phyloP scores from a whole-genome alignment of 306 rosid genomes.

The Cercis canadensis region DNA sequence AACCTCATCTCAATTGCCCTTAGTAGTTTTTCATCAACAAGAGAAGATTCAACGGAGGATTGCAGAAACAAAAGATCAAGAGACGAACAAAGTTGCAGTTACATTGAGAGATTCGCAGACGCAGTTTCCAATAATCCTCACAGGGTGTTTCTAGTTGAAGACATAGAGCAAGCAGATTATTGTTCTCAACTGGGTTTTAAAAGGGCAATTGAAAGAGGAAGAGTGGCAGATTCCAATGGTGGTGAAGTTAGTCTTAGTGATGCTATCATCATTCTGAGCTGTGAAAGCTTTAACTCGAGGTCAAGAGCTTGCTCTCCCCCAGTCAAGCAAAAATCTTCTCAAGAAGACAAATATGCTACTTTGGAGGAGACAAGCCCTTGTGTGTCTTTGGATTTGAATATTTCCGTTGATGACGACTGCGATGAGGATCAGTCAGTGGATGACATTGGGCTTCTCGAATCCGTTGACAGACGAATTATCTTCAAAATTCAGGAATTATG shows the following conservation, averaged over 20 bases:
- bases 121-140: constrained; percentile 72
- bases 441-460: constrained; percentile 81
- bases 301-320: constrained; percentile 89
- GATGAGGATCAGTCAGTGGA: constrained; percentile 55
- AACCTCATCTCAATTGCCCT: constrained; percentile 62
- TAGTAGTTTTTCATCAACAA: constrained; percentile 77
- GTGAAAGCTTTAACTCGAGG: constrained; percentile 80
- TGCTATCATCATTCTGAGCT: constrained; percentile 79
- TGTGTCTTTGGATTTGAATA: constrained; percentile 85
- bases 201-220: constrained; percentile 82
- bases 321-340: constrained; percentile 43
- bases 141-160: constrained; percentile 82
- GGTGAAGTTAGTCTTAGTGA: constrained; percentile 70
- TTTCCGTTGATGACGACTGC: constrained; percentile 67
- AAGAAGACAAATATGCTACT: constrained; percentile 33
- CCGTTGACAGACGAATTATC: constrained; percentile 76
- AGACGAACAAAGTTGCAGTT: constrained; percentile 74
- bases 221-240: constrained; percentile 56
- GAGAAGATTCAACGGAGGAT: constrained; percentile 80
- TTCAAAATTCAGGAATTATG: constrained; percentile 75
- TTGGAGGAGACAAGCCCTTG: constrained; percentile 59
- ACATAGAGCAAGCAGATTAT: constrained; percentile 86
- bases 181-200: constrained; percentile 83
- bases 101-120: constrained; percentile 68
- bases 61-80: constrained; percentile 75